Percentiles rank a stretch among this genome's conserved stretches.
phyloP scores from a whole-genome alignment of 73 alveolate species.

The Paramecium biaurelia region DNA sequence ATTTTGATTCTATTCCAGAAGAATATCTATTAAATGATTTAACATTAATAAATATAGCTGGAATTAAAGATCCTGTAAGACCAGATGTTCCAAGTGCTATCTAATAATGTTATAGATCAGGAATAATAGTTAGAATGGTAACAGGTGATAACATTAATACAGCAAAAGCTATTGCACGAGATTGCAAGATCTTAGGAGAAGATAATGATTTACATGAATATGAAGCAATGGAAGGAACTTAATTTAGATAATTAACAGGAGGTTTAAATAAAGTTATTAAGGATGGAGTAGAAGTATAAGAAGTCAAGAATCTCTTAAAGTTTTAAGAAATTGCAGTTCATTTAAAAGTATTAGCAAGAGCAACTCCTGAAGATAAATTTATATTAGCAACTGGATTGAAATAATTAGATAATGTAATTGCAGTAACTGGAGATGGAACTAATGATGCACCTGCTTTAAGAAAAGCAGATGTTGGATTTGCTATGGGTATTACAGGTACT shows the following conservation, averaged over 20 bases:
- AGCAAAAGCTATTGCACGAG: conserved; percentile 92
- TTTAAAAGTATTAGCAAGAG: conserved; percentile 90
- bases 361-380: conserved; percentile 95
- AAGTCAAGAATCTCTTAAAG: conserved; percentile 75
- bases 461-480: conserved; percentile 90
- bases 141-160: conserved; percentile 94
- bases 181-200: conserved; percentile 78
- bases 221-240: conserved; percentile 81
- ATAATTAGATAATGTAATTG: conserved; percentile 89
- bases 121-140: conserved; percentile 90
- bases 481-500: conserved; percentile 94
- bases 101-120: conserved; percentile 77
- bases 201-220: conserved; percentile 57
- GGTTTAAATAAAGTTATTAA: conserved; percentile 73
- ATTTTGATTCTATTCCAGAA: conserved; percentile 41
- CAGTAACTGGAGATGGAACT: conserved; percentile 98
- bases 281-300: conserved; percentile 60
- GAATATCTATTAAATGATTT: conserved; percentile 41
- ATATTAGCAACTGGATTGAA: conserved; percentile 88
- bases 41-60: conserved; percentile 82
- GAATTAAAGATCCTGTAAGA: conserved; percentile 89
- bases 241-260: conserved; percentile 80
- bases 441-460: conserved; percentile 97
- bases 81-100: conserved; percentile 88
- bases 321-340: conserved; percentile 76